Conservation (phyloP, 169 alveolate species). For the Miamiensis avidus region DNA sequence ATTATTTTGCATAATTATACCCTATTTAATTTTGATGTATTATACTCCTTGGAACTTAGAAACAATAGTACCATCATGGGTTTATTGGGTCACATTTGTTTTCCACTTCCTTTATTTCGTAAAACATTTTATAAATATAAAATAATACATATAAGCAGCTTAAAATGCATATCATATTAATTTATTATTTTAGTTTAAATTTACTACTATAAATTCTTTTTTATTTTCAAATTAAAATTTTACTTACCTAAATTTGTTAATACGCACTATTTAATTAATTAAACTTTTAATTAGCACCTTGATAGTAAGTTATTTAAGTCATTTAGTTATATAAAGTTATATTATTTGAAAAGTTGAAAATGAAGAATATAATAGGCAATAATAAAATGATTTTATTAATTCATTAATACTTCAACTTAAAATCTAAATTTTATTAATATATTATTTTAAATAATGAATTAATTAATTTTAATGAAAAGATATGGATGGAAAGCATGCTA, state of each 20-base stretch:
- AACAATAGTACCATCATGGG: neutral
- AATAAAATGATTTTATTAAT: neutral
- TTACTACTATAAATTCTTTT: no score
- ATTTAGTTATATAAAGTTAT: no score
- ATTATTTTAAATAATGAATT: neutral
- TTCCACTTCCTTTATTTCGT: conserved; percentile 7
- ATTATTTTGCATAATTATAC: neutral
- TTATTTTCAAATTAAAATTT: no score
- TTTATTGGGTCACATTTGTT: conserved; percentile 2
- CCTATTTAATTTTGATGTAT: conserved; percentile 3
- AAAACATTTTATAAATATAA: neutral
- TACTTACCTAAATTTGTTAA: neutral
- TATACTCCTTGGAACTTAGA: conserved; percentile 19
- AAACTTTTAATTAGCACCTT: neutral
- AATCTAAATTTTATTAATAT: neutral
- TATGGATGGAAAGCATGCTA: conserved; percentile 23
- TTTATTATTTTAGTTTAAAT: no score
- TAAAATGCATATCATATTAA: no score
- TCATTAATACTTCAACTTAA: neutral
- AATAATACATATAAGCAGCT: no score
- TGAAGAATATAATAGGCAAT: no score
- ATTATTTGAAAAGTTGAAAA: no score
- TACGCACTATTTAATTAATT: neutral
- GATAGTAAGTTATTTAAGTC: neutral
- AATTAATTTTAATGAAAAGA: conserved; percentile 1